Evolutionary conservation across 805 yeast species (phyloP), one percentile per base, ranked within the genome.

Genomic region (Candida mattraensis): DNA sequence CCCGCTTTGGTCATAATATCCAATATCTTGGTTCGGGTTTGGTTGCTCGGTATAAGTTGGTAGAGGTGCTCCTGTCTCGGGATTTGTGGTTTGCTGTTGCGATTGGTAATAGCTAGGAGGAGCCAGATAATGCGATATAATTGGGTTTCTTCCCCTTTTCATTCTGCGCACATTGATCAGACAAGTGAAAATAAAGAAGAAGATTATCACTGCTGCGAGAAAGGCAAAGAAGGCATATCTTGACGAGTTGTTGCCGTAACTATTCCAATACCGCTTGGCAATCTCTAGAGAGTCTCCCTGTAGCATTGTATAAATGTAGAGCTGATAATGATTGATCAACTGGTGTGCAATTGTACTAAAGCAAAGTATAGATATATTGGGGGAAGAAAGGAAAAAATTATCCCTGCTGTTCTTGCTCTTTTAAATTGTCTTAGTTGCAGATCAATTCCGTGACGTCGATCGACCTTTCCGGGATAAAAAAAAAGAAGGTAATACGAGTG

Each of bases 21-120:
- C 96, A 55, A 83, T 75, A 54, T 88, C 96, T 31, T 60, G 64
- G 30, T 74, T 69, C 18, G 80, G 86, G 44, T 79, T 80, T 0
- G 88, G 79, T 11, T 67, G 61, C 9, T 66, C 84, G 0, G 87
- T 75, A 45, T 84, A 84, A 3, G 80, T 70, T 0, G 94, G 94
- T 1, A 83, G 86, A 1, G 72, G 72, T 29, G 67, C 69, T 10
- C 33, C 47, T 22, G 27, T 32, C 2, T 48, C 39, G 35, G 70
- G 64, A 45, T 76, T 72, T 39, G 76, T 79, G 10, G 44, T 33
- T 5, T 46, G 48, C 33, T 64, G 66, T 50, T 83, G 84, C 1
- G 87, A 74, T 47, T 80, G 87, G 30, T 67, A 56, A 53, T 86
- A 86, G 8, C 80, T 69, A 0, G 94, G 94, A 5, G 96, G 96